phyloP scores from a whole-genome alignment of 345 rosid genomes.

The Alliaria petiolata region DNA sequence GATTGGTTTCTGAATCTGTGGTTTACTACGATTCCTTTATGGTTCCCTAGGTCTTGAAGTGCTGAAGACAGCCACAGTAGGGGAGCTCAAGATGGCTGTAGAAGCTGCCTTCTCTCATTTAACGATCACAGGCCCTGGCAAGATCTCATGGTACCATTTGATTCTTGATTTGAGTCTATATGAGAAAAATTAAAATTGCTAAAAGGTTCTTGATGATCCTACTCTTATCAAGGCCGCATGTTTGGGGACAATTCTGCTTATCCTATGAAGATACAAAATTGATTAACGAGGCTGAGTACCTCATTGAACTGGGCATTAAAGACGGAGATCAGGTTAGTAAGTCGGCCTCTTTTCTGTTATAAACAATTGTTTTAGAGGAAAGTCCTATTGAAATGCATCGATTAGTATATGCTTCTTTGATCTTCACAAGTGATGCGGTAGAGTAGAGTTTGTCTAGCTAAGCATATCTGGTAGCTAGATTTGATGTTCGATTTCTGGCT shows the following conservation, averaged over 20 bases:
- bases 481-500: neutral
- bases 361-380: neutral
- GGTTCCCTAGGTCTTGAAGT: constrained; percentile 53
- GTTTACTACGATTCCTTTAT: neutral
- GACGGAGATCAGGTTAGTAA: constrained; percentile 77
- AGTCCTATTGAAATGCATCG: neutral
- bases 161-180: neutral
- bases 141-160: constrained; percentile 65
- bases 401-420: neutral
- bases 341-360: neutral
- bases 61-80: constrained; percentile 51
- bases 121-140: constrained; percentile 53
- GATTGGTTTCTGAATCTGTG: neutral
- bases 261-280: constrained; percentile 54
- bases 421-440: constrained; percentile 4
- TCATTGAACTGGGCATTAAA: constrained; percentile 56
- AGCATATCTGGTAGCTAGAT: neutral
- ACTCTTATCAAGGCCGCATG: constrained; percentile 56
- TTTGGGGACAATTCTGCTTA: constrained; percentile 89
- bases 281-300: constrained; percentile 45
- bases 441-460: neutral
- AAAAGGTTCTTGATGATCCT: neutral
- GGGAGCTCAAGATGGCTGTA: constrained; percentile 73
- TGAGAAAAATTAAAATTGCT: too few relatives aligned
- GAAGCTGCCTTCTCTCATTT: constrained; percentile 68